Evolutionary conservation across 1,139 yeast species (phyloP).

Genomic region (Hyphopichia wangnamkhiaoensis): DNA sequence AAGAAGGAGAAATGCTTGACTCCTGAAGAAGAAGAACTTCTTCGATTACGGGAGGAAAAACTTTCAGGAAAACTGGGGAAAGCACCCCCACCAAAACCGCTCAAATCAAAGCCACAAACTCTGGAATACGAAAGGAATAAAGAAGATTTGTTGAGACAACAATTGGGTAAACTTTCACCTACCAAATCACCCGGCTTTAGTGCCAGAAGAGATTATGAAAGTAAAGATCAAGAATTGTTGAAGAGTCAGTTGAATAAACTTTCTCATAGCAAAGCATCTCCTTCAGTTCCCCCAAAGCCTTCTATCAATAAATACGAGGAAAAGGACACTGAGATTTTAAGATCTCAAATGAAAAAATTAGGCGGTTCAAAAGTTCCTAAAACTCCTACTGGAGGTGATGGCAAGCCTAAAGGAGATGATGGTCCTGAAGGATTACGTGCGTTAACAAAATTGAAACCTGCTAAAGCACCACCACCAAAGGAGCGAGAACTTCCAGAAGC

Average conservation of each 20-base stretch:
- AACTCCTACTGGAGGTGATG: constrained; percentile 9
- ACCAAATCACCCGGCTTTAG: constrained; percentile 3
- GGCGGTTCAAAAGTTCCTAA: constrained; percentile 11
- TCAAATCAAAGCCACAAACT: background rate
- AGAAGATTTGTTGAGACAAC: constrained; percentile 1
- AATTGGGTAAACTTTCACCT: constrained; percentile 5
- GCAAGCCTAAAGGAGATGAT: constrained; percentile 9
- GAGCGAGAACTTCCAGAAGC: constrained; percentile 6
- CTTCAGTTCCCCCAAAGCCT: constrained; percentile 12
- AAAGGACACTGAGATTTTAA: constrained; percentile 23
- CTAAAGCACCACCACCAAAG: constrained; percentile 8
- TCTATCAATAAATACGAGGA: constrained; percentile 21
- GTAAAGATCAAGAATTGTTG: constrained; percentile 3
- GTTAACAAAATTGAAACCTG: constrained; percentile 16
- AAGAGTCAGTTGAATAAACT: constrained; percentile 3
- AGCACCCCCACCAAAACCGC: constrained; percentile 12
- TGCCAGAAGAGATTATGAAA: constrained; percentile 1
- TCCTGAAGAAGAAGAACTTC: constrained; percentile 1
- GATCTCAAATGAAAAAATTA: constrained; percentile 23
- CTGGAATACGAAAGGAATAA: constrained; percentile 1
- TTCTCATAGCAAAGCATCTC: background rate
- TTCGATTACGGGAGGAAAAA: constrained; percentile 1
- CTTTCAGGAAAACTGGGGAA: background rate
- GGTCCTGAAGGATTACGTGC: constrained; percentile 19
- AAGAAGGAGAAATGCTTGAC: background rate